Conservation (phyloP, 1,139 yeast genomes). For the Schizosaccharomyces versatilis region DNA sequence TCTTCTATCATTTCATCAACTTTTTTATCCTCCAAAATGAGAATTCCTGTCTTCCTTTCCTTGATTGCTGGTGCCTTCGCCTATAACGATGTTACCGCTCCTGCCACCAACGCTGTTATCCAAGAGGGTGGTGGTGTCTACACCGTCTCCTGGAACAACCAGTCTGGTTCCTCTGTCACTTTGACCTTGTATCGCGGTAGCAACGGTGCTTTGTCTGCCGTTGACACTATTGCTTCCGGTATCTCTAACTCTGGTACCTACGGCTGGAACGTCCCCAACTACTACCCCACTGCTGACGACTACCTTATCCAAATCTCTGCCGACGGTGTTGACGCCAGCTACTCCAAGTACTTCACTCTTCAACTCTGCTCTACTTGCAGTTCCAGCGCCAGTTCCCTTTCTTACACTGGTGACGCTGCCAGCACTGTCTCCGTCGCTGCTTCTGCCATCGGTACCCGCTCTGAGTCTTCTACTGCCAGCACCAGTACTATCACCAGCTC, state of each 20-base stretch:
- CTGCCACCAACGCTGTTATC: conserved; percentile 9
- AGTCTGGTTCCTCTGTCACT: conserved; percentile 6
- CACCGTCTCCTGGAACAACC: conserved; percentile 8
- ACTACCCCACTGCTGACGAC: conserved; percentile 8
- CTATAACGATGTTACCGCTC: conserved; percentile 1
- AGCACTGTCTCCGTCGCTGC: conserved; percentile 10
- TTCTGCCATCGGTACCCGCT: conserved; percentile 6
- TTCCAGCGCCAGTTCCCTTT: conserved; percentile 5
- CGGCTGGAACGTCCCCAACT: conserved; percentile 8
- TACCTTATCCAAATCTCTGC: conserved; percentile 5
- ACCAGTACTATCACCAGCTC: conserved; percentile 5
- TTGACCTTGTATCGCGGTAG: conserved; percentile 8
- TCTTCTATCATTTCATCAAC: background rate
- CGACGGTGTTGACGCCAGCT: conserved; percentile 5
- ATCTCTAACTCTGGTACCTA: conserved; percentile 9
- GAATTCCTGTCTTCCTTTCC: background rate
- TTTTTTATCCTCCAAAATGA: background rate
- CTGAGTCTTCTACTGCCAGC: conserved; percentile 1
- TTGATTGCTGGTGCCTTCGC: background rate
- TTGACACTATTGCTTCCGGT: conserved; percentile 5
- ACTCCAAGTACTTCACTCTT: conserved; percentile 8
- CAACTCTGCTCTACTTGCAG: conserved; percentile 11
- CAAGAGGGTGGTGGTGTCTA: conserved; percentile 11
- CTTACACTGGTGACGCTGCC: conserved; percentile 6
- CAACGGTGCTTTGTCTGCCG: conserved; percentile 3